Percentiles rank a stretch among this genome's conserved stretches.
Conservation (phyloP, 768 basidiomycete species). For the Hericium coralloides region DNA sequence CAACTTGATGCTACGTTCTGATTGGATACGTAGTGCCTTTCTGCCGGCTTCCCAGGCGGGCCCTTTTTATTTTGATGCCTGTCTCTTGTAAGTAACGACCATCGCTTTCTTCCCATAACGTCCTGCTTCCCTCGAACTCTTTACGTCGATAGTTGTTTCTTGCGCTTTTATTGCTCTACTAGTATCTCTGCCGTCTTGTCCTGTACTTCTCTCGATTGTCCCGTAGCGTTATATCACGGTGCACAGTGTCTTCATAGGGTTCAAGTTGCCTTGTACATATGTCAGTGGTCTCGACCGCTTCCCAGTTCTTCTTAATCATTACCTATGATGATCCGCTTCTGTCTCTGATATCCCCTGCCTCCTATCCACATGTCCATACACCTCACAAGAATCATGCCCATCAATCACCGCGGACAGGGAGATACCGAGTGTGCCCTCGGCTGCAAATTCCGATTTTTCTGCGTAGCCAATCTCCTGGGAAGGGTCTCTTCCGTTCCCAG, state of each 20-base stretch:
- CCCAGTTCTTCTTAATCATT: slow-evolving; percentile 1
- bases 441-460: slow-evolving; percentile 8
- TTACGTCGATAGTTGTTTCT: not conserved
- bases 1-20: slow-evolving; percentile 8
- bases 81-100: slow-evolving; percentile 22
- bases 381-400: not conserved
- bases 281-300: slow-evolving; percentile 8
- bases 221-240: slow-evolving; percentile 14
- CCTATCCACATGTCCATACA: not conserved
- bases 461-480: slow-evolving; percentile 11
- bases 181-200: not conserved
- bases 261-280: slow-evolving; percentile 13
- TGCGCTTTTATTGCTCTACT: not conserved
- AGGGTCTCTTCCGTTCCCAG: not conserved
- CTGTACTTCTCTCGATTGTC: slow-evolving; percentile 5
- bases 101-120: slow-evolving; percentile 24
- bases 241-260: slow-evolving; percentile 17
- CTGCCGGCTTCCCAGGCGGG: slow-evolving; percentile 17
- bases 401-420: slow-evolving; percentile 12
- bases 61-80: slow-evolving; percentile 10
- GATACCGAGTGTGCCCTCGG: slow-evolving; percentile 5
- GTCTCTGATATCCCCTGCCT: slow-evolving; percentile 3
- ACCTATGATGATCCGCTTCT: slow-evolving; percentile 1
- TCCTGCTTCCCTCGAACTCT: slow-evolving; percentile 18
- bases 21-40: slow-evolving; percentile 22